Evolutionary conservation across 2,329 filamentous ascomycete species (phyloP).

Genomic region (Podosphaera fusca): DNA sequence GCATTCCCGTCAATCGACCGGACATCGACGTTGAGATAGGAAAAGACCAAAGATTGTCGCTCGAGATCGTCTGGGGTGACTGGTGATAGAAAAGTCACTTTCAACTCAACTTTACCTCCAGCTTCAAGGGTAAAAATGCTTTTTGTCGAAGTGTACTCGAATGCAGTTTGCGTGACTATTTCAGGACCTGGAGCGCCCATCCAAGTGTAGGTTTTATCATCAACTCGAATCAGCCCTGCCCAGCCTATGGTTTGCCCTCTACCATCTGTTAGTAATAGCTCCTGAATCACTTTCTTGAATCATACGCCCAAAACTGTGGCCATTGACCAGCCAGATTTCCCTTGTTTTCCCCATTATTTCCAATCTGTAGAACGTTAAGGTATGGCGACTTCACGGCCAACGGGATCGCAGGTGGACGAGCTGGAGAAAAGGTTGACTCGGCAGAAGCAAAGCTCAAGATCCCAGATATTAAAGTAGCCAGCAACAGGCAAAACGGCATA

Average conservation of each 20-base stretch:
- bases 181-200: conserved; percentile 32
- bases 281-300: conserved; percentile 4
- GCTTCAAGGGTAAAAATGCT: conserved; percentile 48
- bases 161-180: conserved; percentile 34
- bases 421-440: conserved; percentile 35
- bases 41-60: conserved; percentile 45
- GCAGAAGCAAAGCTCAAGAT: conserved; percentile 2
- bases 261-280: neutral
- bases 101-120: conserved; percentile 35
- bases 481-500: neutral
- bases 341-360: conserved; percentile 35
- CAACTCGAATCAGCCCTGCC: conserved; percentile 47
- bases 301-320: conserved; percentile 46
- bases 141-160: conserved; percentile 48
- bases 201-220: conserved; percentile 40
- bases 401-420: conserved; percentile 43
- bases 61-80: conserved; percentile 41
- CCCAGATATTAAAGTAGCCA: neutral
- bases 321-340: conserved; percentile 46
- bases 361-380: conserved; percentile 44
- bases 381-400: conserved; percentile 57
- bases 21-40: conserved; percentile 43
- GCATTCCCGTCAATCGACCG: conserved; percentile 34
- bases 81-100: conserved; percentile 46
- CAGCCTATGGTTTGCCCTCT: conserved; percentile 36